Base-by-base conservation (phyloP, 2,329 filamentous ascomycete genomes). In the Falciphora oryzae region DNA sequence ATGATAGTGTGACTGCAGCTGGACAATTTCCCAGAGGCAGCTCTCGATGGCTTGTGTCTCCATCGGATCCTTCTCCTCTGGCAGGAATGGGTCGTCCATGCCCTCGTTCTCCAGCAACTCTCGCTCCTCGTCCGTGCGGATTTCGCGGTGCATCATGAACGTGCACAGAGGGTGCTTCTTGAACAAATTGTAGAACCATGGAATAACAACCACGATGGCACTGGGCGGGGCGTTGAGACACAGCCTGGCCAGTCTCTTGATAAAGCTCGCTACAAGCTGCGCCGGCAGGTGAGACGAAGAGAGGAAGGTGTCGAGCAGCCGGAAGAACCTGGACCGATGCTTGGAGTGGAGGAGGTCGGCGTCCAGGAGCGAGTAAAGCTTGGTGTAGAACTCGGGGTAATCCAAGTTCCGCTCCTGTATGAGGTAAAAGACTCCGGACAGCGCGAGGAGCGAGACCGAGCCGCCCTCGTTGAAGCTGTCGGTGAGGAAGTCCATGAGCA, bases 401-500 rank as follows among this genome's bases (percentile, higher is more conserved):
- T 99, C 95, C 66, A 99, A 83, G 74, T 99, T 99, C 73, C 92
- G 91, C 74, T 95, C 87, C 68, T 91, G 89, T 70, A 99, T 98
- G 63, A 99, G 85, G 74, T 96, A 95, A 79, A 97, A 99, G 59
- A 99, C 88, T 63, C 95, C 95, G 0, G 92, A 96, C 1, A 99
- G 82, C 1, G 96, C 93, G 27, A 97, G 84, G 5, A 99, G 82
- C 5, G 95, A 94, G 61, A 89, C 92, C 18, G 92, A 90, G 59
- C 95, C 95, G 63, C 94, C 93, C 10, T 88, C 80, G 71, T 97
- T 85, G 79, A 96, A 98, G 35, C 89, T 96, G 77, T 95, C 92
- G n/a, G 93, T 97, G 64, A 99, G 79, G 76, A 98, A 99, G 78
- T 99, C 95, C 83, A 97, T 93, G 44, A 99, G 83, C 57, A 96